Evolutionary conservation across 2,329 filamentous ascomycete species (phyloP).

Genomic region (Biscogniauxia mediterranea): DNA sequence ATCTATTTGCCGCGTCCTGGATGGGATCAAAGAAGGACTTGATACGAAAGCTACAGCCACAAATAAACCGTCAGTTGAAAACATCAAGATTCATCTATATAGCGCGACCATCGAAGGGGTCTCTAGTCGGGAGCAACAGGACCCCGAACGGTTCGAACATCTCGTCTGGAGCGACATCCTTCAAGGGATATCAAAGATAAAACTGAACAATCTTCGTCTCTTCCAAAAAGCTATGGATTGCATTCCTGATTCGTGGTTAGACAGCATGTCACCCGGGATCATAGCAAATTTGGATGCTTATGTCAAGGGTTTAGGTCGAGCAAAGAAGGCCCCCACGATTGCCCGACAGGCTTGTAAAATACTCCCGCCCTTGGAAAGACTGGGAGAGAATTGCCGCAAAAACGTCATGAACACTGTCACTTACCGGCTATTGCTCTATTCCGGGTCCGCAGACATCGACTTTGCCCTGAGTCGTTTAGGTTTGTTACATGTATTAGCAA

Average conservation of each 20-base stretch:
- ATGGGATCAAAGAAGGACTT: constrained; percentile 18
- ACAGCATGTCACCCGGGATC: constrained; percentile 16
- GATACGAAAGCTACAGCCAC: background rate
- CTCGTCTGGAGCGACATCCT: constrained; percentile 23
- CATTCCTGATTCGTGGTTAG: constrained; percentile 19
- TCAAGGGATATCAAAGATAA: constrained; percentile 19
- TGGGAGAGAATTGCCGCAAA: constrained; percentile 17
- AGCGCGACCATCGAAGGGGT: constrained; percentile 26
- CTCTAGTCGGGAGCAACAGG: background rate
- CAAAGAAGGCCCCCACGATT: background rate
- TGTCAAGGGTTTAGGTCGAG: constrained; percentile 13
- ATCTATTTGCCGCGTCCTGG: constrained; percentile 15
- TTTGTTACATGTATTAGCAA: constrained; percentile 30
- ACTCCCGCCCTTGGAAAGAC: constrained; percentile 14
- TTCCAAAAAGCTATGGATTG: constrained; percentile 22
- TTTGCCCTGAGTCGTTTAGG: constrained; percentile 18
- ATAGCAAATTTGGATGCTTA: constrained; percentile 22
- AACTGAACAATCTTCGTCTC: constrained; percentile 25
- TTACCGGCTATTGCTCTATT: constrained; percentile 13
- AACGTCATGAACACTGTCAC: constrained; percentile 22
- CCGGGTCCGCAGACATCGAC: constrained; percentile 4
- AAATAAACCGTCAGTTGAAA: constrained; percentile 6
- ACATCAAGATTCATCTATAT: constrained; percentile 12
- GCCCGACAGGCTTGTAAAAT: constrained; percentile 27
- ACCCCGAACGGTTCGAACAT: constrained; percentile 11